Evolutionary conservation across 805 yeast species (phyloP).

Genomic region (Pichia rugopelliculosa): DNA sequence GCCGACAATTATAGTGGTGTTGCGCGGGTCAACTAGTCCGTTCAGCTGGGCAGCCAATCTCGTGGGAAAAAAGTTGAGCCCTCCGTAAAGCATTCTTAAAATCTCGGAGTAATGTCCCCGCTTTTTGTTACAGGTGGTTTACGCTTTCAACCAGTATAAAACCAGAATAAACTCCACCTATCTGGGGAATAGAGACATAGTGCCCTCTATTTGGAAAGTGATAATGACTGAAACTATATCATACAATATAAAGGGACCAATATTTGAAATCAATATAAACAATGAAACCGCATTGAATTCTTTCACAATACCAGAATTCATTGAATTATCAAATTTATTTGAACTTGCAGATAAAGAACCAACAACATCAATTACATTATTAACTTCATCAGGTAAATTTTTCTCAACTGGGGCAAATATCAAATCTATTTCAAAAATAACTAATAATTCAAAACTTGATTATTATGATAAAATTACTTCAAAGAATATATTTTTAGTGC

Average conservation of each 20-base stretch:
- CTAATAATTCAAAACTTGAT: constrained; percentile 14
- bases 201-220: too few species aligned
- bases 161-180: too few species aligned
- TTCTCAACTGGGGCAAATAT: constrained; percentile 86
- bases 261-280: constrained; percentile 53
- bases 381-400: constrained; percentile 65
- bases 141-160: neutral
- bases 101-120: neutral
- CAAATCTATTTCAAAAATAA: constrained; percentile 26
- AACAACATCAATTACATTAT: constrained; percentile 53
- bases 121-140: neutral
- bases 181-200: too few species aligned
- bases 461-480: constrained; percentile 35
- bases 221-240: constrained; percentile 9
- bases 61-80: neutral
- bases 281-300: constrained; percentile 61
- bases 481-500: constrained; percentile 63
- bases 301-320: constrained; percentile 55
- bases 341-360: constrained; percentile 58
- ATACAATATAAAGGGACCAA: constrained; percentile 15
- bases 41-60: too few species aligned
- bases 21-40: too few species aligned
- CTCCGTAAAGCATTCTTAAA: too few species aligned
- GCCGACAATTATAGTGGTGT: too few species aligned
- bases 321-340: constrained; percentile 49